These are phyloP conservation scores for Epicoccum sorghinum DNA, from an alignment of 2,329 filamentous ascomycete species.

Conservation along the genomic window DNA sequence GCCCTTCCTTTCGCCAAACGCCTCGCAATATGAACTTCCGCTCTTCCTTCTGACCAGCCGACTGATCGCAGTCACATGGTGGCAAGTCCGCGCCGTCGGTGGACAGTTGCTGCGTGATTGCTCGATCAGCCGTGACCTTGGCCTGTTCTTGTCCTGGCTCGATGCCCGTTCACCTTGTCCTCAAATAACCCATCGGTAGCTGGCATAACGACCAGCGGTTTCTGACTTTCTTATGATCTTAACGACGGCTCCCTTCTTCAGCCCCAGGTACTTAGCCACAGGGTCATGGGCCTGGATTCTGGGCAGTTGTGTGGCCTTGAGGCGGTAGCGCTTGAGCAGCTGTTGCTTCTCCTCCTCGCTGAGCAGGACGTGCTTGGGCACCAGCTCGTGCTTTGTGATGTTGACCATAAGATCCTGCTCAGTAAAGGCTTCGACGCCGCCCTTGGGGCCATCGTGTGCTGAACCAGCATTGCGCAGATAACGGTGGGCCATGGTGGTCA, in stretches of 20 bases:
- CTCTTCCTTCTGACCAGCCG: neutral
- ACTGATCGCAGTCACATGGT: neutral
- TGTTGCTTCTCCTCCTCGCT: constrained; percentile 88
- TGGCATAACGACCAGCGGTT: constrained; percentile 94
- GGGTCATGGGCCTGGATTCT: constrained; percentile 91
- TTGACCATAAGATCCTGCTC: constrained; percentile 97
- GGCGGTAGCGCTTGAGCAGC: constrained; percentile 83
- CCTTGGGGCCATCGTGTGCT: constrained; percentile 65
- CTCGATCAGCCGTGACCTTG: neutral
- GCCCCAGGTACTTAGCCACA: constrained; percentile 87
- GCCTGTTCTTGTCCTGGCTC: neutral
- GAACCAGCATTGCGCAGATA: constrained; percentile 38
- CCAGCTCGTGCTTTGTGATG: constrained; percentile 96
- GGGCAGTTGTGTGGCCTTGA: constrained; percentile 97
- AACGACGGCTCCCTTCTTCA: constrained; percentile 91
- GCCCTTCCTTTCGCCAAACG: constrained; percentile 36
- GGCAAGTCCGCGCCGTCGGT: neutral
- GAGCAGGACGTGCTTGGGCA: constrained; percentile 89
- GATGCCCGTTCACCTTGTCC: neutral
- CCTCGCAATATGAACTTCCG: constrained; percentile 35
- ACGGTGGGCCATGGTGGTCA: constrained; percentile 75
- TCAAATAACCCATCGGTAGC: constrained; percentile 75
- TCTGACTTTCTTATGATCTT: constrained; percentile 97
- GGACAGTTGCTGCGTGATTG: neutral
- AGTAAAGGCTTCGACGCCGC: constrained; percentile 90